A percentile compares a stretch with the other conserved stretches of the same genome.
These are phyloP conservation scores for Brasilioporus rufonigricans DNA, from an alignment of 768 basidiomycete species.

Conservation along the genomic window DNA sequence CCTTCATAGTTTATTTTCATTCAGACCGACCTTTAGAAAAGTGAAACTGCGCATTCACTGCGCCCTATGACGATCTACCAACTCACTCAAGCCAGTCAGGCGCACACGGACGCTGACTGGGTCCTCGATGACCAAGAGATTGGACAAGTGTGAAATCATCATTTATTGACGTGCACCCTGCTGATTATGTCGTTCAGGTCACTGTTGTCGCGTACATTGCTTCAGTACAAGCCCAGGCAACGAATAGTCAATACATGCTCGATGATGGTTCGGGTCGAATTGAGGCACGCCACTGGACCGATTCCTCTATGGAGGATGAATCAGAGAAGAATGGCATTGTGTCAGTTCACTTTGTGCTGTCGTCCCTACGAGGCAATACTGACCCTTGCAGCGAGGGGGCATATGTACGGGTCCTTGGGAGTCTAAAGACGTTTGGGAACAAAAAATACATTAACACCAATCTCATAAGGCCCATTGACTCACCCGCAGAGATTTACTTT, in stretches of 20 bases:
- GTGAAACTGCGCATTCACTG: conserved; percentile 44
- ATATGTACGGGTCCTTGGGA: conserved; percentile 80
- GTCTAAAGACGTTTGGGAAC: conserved; percentile 75
- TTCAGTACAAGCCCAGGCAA: conserved; percentile 65
- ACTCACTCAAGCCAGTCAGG: conserved; percentile 71
- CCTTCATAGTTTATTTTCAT: background rate
- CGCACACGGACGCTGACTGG: conserved; percentile 89
- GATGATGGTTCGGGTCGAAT: conserved; percentile 85
- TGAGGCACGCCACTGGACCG: conserved; percentile 82
- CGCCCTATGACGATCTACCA: conserved; percentile 81
- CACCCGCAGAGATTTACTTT: conserved; percentile 77
- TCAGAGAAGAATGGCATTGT: conserved; percentile 46
- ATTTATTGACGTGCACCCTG: background rate
- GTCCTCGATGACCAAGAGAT: conserved; percentile 76
- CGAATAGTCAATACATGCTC: conserved; percentile 75
- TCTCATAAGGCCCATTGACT: conserved; percentile 64
- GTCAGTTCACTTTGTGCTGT: conserved; percentile 30
- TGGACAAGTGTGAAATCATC: conserved; percentile 57
- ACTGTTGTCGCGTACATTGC: conserved; percentile 74
- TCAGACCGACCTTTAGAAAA: conserved; percentile 28
- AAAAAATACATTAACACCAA: conserved; percentile 82
- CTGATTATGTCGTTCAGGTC: conserved; percentile 42
- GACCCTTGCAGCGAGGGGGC: conserved; percentile 54
- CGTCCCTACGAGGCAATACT: background rate
- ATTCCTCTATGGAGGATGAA: conserved; percentile 58